Evolutionary conservation across 1,284 basidiomycete species (phyloP).

Genomic region (Ceratobasidium sp.): DNA sequence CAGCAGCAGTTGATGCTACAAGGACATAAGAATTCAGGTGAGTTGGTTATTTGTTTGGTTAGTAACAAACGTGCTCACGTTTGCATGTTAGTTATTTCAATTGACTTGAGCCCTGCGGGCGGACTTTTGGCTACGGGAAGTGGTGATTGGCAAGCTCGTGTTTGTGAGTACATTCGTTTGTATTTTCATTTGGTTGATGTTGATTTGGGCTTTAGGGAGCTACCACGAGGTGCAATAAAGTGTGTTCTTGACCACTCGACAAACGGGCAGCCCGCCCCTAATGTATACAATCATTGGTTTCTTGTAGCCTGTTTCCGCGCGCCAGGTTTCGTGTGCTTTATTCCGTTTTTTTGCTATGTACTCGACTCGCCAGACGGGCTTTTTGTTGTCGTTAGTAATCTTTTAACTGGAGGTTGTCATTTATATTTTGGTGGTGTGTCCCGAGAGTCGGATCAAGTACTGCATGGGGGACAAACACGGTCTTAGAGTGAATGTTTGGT

Average conservation of each 20-base stretch:
- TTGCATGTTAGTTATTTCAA: slow-evolving; percentile 76
- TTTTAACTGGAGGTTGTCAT: slow-evolving; percentile 34
- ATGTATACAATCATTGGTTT: slow-evolving; percentile 13
- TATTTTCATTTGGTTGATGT: background rate
- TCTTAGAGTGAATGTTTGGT: no score
- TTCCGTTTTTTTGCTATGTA: slow-evolving; percentile 26
- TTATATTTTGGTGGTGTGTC: background rate
- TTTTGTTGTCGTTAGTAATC: slow-evolving; percentile 35
- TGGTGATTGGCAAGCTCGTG: slow-evolving; percentile 86
- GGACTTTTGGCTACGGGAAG: slow-evolving; percentile 86
- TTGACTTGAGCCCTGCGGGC: slow-evolving; percentile 82
- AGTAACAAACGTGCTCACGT: slow-evolving; percentile 45
- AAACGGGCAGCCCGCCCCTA: background rate
- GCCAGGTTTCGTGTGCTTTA: background rate
- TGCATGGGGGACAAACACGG: no score
- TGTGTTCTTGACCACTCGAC: background rate
- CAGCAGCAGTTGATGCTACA: slow-evolving; percentile 87
- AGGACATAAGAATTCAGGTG: slow-evolving; percentile 89
- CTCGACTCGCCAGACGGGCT: slow-evolving; percentile 8
- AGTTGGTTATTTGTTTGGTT: slow-evolving; percentile 50
- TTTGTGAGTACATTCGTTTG: slow-evolving; percentile 69
- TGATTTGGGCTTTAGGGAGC: slow-evolving; percentile 42
- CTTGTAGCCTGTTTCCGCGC: slow-evolving; percentile 21
- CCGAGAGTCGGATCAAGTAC: no score
- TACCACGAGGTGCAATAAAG: slow-evolving; percentile 42